These are phyloP conservation scores for Alternaria brassicae DNA, from an alignment of 2,329 filamentous ascomycete species.

Conservation along the genomic window DNA sequence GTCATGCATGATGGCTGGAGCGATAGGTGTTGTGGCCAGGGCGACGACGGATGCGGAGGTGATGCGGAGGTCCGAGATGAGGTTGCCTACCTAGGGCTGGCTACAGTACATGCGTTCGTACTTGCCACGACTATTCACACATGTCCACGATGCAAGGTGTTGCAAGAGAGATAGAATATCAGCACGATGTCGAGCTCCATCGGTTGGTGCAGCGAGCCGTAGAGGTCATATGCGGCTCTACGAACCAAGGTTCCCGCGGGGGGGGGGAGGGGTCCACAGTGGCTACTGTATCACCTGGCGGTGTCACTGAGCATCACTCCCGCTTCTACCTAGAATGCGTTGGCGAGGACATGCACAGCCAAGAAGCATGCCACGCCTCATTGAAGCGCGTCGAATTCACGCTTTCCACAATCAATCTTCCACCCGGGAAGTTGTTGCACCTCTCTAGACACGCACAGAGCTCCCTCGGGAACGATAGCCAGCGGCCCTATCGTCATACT, in stretches of 20 bases:
- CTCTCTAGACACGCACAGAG: background rate
- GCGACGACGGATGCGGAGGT: slow-evolving; percentile 22
- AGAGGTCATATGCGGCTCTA: slow-evolving; percentile 18
- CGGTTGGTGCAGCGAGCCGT: slow-evolving; percentile 2
- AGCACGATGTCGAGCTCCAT: background rate
- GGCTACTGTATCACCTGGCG: slow-evolving; percentile 18
- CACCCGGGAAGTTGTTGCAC: background rate
- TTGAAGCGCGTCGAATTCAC: background rate
- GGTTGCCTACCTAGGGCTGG: slow-evolving; percentile 20
- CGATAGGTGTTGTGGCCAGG: slow-evolving; percentile 4
- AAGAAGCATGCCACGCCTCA: background rate
- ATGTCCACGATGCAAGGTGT: background rate
- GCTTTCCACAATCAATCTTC: background rate
- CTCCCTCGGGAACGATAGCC: background rate
- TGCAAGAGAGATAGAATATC: background rate
- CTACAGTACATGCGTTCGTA: slow-evolving; percentile 26
- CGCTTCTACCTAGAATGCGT: background rate
- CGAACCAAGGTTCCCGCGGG: slow-evolving; percentile 11
- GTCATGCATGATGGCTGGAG: slow-evolving; percentile 64
- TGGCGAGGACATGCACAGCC: background rate
- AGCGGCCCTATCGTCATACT: slow-evolving; percentile 8
- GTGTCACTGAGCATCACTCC: slow-evolving; percentile 8
- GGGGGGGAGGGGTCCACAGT: slow-evolving; percentile 7
- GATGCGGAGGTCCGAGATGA: slow-evolving; percentile 21
- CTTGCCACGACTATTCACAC: background rate